These are phyloP conservation scores for Citrus unshiu DNA, from an alignment of 345 rosid genomes.

Conservation along the genomic window DNA sequence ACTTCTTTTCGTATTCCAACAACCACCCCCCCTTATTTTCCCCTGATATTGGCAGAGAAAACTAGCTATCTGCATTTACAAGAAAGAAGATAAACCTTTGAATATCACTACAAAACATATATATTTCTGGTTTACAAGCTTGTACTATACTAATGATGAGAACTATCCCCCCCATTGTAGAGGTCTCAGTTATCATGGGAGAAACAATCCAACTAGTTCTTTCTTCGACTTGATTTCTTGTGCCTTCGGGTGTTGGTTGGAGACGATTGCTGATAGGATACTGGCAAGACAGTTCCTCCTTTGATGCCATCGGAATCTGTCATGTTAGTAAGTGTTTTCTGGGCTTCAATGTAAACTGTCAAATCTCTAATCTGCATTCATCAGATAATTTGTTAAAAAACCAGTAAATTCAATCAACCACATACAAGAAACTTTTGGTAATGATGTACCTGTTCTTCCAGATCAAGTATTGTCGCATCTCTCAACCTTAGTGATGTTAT, in stretches of 20 bases:
- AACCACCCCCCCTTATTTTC: no score
- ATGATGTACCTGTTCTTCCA: conserved; percentile 73
- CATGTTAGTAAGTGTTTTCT: conserved; percentile 59
- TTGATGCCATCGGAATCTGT: conserved; percentile 50
- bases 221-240: conserved; percentile 45
- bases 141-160: no score
- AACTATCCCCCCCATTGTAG: background rate
- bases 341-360: conserved; percentile 65
- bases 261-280: conserved; percentile 50
- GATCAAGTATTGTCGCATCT: conserved; percentile 63
- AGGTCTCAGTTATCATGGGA: background rate
- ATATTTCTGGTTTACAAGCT: no score
- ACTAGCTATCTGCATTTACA: no score
- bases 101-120: no score
- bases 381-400: background rate
- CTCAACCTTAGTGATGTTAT: conserved; percentile 29
- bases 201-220: conserved; percentile 26
- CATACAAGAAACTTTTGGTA: background rate
- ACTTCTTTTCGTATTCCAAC: no score
- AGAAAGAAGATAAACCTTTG: no score
- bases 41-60: no score
- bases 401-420: background rate
- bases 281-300: conserved; percentile 66
- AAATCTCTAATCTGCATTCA: conserved; percentile 75
- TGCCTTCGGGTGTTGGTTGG: conserved; percentile 39